phyloP scores from a whole-genome alignment of 805 yeast species.

The Hanseniaspora osmophila region DNA sequence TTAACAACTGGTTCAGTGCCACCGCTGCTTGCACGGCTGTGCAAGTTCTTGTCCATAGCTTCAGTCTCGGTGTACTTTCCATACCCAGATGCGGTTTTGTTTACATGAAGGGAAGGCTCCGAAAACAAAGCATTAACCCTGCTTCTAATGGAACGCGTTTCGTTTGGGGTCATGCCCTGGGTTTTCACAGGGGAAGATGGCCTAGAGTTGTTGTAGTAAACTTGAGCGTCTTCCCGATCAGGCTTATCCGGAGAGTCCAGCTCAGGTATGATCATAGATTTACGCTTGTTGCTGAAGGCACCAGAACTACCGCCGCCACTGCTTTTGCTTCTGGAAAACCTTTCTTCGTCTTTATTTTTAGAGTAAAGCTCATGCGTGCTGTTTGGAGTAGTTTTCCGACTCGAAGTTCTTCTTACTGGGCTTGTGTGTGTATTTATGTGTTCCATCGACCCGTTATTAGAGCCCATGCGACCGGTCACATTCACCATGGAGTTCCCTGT shows the following conservation, averaged over 20 bases:
- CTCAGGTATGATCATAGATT: conserved; percentile 1
- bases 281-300: not conserved
- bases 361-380: not conserved
- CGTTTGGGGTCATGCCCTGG: conserved; percentile 9
- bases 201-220: not conserved
- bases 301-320: not conserved
- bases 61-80: conserved; percentile 50
- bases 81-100: conserved; percentile 65
- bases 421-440: not conserved
- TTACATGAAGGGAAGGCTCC: conserved; percentile 20
- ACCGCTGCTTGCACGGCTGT: not conserved
- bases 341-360: not conserved
- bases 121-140: conserved; percentile 38
- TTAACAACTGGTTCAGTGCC: too few relatives aligned
- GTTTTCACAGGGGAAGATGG: not conserved
- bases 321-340: not conserved
- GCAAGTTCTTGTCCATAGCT: conserved; percentile 1
- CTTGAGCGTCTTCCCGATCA: not conserved
- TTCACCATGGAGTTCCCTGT: conserved; percentile 14
- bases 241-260: not conserved
- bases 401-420: not conserved
- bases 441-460: not conserved
- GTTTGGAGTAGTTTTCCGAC: not conserved
- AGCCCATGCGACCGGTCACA: too few relatives aligned
- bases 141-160: conserved; percentile 31